These are phyloP conservation scores for Fusarium veterinarium DNA, from an alignment of 2,329 filamentous ascomycete genomes.

Conservation along the genomic window DNA sequence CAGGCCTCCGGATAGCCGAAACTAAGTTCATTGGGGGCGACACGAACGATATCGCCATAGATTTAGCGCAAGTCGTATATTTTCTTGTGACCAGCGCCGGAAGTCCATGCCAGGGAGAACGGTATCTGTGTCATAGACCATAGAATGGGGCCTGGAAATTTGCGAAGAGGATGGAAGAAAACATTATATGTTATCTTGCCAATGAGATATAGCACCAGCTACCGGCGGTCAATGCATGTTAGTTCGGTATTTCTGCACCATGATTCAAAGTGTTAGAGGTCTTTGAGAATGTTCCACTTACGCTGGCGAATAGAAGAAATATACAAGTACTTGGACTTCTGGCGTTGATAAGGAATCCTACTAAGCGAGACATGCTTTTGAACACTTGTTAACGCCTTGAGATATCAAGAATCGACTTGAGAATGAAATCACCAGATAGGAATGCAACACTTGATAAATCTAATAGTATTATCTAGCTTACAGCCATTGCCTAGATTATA, in stretches of 20 bases:
- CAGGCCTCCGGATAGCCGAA: not conserved
- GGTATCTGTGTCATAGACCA: not conserved
- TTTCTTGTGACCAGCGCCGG: not conserved
- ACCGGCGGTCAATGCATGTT: rapidly evolving
- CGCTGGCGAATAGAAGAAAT: too few species aligned
- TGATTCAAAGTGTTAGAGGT: too few species aligned
- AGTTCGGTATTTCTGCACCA: not conserved
- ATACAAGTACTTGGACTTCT: too few species aligned
- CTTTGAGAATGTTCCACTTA: too few species aligned
- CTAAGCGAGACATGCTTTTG: too few species aligned
- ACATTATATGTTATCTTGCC: not conserved
- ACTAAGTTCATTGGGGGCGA: not conserved
- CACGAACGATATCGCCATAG: not conserved
- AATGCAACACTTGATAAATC: too few species aligned
- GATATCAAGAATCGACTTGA: too few species aligned
- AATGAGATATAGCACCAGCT: not conserved
- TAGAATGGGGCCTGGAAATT: not conserved
- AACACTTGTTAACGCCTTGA: too few species aligned
- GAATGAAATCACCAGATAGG: too few species aligned
- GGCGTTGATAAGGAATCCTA: too few species aligned
- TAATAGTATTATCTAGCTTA: too few species aligned
- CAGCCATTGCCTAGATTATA: too few species aligned
- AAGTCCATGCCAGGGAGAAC: not conserved
- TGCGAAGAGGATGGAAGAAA: not conserved
- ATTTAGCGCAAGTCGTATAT: not conserved